Conservation (phyloP, 2,329 filamentous ascomycete species). For the Neonectria coccinea region DNA sequence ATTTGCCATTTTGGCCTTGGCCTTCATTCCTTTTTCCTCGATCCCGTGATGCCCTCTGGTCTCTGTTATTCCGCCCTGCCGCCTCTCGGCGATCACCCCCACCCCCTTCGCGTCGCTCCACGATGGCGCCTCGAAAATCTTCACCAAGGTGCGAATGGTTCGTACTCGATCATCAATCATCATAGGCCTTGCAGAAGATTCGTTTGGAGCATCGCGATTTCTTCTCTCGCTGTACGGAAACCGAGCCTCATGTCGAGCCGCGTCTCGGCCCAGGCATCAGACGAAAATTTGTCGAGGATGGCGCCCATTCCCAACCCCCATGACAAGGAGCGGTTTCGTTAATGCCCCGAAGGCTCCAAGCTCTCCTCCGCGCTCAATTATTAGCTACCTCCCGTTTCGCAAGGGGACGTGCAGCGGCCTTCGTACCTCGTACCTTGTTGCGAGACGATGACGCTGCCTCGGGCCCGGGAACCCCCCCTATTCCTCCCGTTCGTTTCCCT, state of each 20-base stretch:
- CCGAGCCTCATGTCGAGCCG: conserved; percentile 20
- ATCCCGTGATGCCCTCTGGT: conserved; percentile 29
- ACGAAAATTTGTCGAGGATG: conserved; percentile 15
- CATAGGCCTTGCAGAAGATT: not conserved
- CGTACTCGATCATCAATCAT: not conserved
- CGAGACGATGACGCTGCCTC: conserved; percentile 38
- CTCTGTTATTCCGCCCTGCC: conserved; percentile 6
- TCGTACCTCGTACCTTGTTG: conserved; percentile 22
- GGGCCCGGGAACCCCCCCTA: conserved; percentile 39
- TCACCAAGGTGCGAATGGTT: too few species aligned
- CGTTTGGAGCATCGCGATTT: not conserved
- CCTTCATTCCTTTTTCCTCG: conserved; percentile 32
- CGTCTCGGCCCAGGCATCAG: conserved; percentile 13
- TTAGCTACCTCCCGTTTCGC: conserved; percentile 19
- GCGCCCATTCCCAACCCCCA: conserved; percentile 9
- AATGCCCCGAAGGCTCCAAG: conserved; percentile 21
- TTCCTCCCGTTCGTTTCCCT: conserved; percentile 37
- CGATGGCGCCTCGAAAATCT: conserved; percentile 1
- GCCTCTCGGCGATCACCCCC: conserved; percentile 1
- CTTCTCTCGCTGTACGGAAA: conserved; percentile 18
- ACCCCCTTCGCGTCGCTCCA: conserved; percentile 4
- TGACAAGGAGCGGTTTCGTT: conserved; percentile 22
- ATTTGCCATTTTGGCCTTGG: conserved; percentile 23
- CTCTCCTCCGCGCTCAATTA: conserved; percentile 20
- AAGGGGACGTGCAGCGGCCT: conserved; percentile 25